Percentiles rank a stretch among this genome's conserved stretches.
phyloP scores from a whole-genome alignment of 345 rosid species.

The Chamaenerion angustifolium region DNA sequence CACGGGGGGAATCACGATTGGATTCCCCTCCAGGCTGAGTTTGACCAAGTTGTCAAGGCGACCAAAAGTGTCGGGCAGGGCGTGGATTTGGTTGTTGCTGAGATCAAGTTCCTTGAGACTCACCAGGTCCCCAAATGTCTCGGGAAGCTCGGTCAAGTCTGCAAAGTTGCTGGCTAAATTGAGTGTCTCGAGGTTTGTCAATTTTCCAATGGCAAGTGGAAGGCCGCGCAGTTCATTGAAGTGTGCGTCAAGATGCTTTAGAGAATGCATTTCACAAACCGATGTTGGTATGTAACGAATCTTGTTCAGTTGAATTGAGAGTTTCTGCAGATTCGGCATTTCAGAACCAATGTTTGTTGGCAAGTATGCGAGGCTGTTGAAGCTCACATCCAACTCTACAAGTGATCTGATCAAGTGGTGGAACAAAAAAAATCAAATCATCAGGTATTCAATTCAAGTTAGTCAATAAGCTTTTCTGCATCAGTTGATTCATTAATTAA shows the following conservation, averaged over 20 bases:
- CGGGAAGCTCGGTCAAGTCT: conserved; percentile 64
- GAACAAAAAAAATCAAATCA: no score
- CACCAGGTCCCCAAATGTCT: conserved; percentile 56
- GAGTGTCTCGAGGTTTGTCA: conserved; percentile 60
- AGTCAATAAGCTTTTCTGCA: no score
- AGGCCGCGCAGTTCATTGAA: conserved; percentile 68
- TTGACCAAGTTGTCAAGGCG: conserved; percentile 55
- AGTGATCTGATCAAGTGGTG: conserved; percentile 25
- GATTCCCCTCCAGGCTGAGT: conserved; percentile 61
- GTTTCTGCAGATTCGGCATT: conserved; percentile 42
- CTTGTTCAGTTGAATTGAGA: conserved; percentile 59
- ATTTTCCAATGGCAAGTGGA: conserved; percentile 44
- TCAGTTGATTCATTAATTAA: no score
- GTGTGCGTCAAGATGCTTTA: conserved; percentile 60
- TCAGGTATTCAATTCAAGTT: no score
- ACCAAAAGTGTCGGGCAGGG: conserved; percentile 77
- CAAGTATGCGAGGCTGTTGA: conserved; percentile 58
- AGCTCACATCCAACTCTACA: conserved; percentile 70
- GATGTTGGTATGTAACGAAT: conserved; percentile 63
- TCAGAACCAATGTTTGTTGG: conserved; percentile 80
- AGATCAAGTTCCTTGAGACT: conserved; percentile 78
- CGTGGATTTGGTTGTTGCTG: conserved; percentile 78
- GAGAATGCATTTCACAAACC: conserved; percentile 53
- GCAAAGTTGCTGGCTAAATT: conserved; percentile 67
- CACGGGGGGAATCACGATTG: conserved; percentile 51